Conservation (phyloP, 352 stramenopile species). For the Thraustochytrium striatum region DNA sequence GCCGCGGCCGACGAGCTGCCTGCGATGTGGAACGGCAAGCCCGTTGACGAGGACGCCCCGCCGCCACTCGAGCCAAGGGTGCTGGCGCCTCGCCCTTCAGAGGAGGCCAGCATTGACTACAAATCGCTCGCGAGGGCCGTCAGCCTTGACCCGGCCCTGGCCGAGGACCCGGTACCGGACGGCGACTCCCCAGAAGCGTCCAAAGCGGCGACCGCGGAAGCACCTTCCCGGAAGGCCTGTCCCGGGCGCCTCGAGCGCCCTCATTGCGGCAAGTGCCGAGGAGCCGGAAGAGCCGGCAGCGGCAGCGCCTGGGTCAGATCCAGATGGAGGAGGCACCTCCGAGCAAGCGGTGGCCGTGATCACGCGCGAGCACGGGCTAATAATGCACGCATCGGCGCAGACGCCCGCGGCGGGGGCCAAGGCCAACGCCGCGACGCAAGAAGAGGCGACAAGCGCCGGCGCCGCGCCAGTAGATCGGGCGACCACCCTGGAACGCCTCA, state of each 20-base stretch:
- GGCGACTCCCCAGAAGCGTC: not conserved
- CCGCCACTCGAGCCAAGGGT: not conserved
- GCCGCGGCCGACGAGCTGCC: no score
- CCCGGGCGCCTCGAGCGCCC: no score
- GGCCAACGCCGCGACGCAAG: not conserved
- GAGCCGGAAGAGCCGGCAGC: no score
- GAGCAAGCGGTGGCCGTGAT: not conserved
- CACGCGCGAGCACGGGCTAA: not conserved
- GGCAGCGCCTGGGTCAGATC: no score
- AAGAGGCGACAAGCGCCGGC: not conserved
- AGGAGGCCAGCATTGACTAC: no score
- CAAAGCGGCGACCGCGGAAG: no score
- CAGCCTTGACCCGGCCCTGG: not conserved
- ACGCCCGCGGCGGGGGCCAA: not conserved
- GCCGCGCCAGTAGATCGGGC: not conserved
- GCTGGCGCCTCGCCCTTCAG: no score
- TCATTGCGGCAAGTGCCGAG: no score
- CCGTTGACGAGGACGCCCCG: no score
- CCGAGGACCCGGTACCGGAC: not conserved
- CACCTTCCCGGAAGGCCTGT: no score
- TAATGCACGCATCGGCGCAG: not conserved
- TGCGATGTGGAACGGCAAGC: not conserved
- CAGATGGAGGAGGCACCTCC: not conserved
- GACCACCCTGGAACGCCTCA: not conserved
- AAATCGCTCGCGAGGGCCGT: no score